Conservation (phyloP, 2,329 filamentous ascomycete genomes). For the Phaeosphaeria sp. region DNA sequence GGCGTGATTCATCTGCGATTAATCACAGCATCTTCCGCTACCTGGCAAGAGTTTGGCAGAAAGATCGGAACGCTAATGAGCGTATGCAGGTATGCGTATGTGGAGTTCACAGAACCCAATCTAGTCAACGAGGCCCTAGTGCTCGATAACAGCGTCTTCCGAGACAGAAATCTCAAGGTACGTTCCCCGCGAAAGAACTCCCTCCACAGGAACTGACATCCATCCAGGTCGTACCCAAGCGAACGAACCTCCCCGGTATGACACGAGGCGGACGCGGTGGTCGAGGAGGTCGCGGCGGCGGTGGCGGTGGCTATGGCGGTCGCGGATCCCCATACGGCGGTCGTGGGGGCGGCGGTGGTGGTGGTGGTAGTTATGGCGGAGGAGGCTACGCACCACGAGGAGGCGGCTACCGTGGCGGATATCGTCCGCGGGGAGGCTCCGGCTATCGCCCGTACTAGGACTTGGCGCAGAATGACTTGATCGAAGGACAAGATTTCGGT, state of each 20-base stretch:
- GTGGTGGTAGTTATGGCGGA: conserved; percentile 53
- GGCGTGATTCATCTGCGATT: background rate
- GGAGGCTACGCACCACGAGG: conserved; percentile 55
- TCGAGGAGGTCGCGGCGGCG: conserved; percentile 56
- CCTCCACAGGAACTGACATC: background rate
- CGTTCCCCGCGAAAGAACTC: background rate
- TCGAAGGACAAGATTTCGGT: background rate
- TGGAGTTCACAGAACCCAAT: conserved; percentile 94
- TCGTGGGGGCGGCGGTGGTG: conserved; percentile 1
- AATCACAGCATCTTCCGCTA: conserved; percentile 51
- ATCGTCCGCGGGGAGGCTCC: conserved; percentile 39
- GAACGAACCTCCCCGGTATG: conserved; percentile 96
- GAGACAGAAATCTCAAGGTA: conserved; percentile 94
- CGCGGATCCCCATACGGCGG: conserved; percentile 44
- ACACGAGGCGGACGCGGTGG: conserved; percentile 73
- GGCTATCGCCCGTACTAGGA: conserved; percentile 25
- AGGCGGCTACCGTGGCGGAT: conserved; percentile 51
- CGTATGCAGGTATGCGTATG: conserved; percentile 87
- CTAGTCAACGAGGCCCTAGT: conserved; percentile 92
- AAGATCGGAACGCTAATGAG: conserved; percentile 60
- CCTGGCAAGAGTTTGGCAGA: conserved; percentile 62
- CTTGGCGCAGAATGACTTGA: background rate
- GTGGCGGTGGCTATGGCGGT: conserved; percentile 47
- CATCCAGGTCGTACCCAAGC: conserved; percentile 79
- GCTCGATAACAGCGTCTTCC: conserved; percentile 94